Evolutionary conservation across 139 green algal genomes (phyloP).

Genomic region (Micractinium conductrix): DNA sequence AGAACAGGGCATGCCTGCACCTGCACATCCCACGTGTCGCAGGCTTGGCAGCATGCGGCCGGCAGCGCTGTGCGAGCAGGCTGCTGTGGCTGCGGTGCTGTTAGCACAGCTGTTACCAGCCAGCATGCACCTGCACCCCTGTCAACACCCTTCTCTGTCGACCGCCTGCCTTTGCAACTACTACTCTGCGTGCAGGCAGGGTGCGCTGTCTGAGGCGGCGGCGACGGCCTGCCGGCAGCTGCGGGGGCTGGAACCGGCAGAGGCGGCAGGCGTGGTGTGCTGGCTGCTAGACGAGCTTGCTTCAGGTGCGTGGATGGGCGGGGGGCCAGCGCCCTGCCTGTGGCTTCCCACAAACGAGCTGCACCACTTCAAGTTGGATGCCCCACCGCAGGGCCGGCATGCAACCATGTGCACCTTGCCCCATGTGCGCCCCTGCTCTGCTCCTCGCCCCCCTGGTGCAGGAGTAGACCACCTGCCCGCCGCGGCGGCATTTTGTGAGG

Average conservation of each 20-base stretch:
- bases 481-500: conserved; percentile 16
- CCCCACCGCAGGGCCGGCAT: background rate
- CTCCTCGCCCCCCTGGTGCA: background rate
- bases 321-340: no score
- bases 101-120: background rate
- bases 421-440: background rate
- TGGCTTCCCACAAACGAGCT: no score
- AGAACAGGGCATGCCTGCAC: background rate
- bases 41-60: background rate
- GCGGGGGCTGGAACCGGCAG: conserved; percentile 7
- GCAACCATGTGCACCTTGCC: no score
- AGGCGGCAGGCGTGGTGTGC: conserved; percentile 24
- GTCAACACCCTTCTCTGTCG: background rate
- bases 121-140: background rate
- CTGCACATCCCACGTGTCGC: no score
- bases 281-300: conserved; percentile 30
- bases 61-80: background rate
- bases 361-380: background rate
- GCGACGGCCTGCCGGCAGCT: conserved; percentile 27
- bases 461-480: background rate
- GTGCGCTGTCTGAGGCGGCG: background rate
- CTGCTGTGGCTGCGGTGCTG: background rate
- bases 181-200: background rate
- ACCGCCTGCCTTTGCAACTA: background rate
- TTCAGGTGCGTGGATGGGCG: background rate